These are phyloP conservation scores for Trichothecium roseum DNA, from an alignment of 2,329 filamentous ascomycete species.

Conservation along the genomic window DNA sequence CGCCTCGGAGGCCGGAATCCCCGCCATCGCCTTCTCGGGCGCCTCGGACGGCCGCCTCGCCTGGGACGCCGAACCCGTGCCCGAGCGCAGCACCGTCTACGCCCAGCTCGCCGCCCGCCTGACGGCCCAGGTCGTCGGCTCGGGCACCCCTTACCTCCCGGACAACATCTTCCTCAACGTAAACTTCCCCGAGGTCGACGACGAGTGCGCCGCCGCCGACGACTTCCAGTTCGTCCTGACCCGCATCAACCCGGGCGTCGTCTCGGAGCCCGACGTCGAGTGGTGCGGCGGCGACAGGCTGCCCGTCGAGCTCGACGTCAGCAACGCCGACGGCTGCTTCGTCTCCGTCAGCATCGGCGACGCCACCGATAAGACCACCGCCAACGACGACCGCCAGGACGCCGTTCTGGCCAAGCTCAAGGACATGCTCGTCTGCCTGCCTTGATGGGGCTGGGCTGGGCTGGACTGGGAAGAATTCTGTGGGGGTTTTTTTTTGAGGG, in stretches of 20 bases:
- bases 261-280: slow-evolving; percentile 42
- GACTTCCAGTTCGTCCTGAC: slow-evolving; percentile 56
- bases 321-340: slow-evolving; percentile 42
- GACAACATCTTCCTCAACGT: slow-evolving; percentile 54
- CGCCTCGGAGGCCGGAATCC: slow-evolving; percentile 41
- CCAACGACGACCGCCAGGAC: slow-evolving; percentile 17
- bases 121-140: slow-evolving; percentile 41
- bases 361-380: slow-evolving; percentile 48
- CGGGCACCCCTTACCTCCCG: slow-evolving; percentile 54
- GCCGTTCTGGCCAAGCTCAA: slow-evolving; percentile 20
- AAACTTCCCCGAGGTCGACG: slow-evolving; percentile 50
- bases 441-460: slow-evolving; percentile 4
- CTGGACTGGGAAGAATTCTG: no score
- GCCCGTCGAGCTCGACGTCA: slow-evolving; percentile 47
- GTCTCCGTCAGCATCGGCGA: slow-evolving; percentile 53
- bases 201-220: slow-evolving; percentile 35
- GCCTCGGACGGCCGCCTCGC: slow-evolving; percentile 35
- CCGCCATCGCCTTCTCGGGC: slow-evolving; percentile 60
- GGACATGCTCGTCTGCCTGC: slow-evolving; percentile 18
- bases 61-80: slow-evolving; percentile 43
- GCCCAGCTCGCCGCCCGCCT: slow-evolving; percentile 50
- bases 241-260: slow-evolving; percentile 46
- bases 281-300: slow-evolving; percentile 45
- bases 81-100: slow-evolving; percentile 48
- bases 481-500: no score